Evolutionary conservation across 2,329 filamentous ascomycete genomes (phyloP).

Genomic region (Microdochium trichocladiopsis): DNA sequence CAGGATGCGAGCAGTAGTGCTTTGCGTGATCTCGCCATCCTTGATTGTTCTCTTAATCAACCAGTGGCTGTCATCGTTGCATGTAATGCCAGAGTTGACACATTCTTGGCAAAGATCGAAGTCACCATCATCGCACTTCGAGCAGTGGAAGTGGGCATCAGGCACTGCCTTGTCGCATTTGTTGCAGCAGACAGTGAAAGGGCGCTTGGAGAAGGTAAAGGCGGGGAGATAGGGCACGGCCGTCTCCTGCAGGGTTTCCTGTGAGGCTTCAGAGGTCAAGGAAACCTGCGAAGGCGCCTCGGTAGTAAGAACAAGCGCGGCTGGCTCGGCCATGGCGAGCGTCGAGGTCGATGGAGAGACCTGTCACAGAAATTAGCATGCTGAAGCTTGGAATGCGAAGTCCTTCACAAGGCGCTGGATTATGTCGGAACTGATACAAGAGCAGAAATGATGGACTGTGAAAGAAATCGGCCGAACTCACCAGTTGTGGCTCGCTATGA

Average conservation of each 20-base stretch:
- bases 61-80: constrained; percentile 78
- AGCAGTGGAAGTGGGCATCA: constrained; percentile 88
- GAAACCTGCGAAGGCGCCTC: background rate
- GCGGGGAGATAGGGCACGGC: background rate
- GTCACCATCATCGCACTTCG: constrained; percentile 85
- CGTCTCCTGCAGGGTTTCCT: background rate
- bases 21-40: constrained; percentile 73
- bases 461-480: no score
- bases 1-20: constrained; percentile 73
- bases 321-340: background rate
- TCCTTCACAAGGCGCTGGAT: no score
- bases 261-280: background rate
- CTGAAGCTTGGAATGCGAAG: background rate
- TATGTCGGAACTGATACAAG: no score
- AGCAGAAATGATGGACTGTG: no score
- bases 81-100: constrained; percentile 67
- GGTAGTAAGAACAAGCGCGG: background rate
- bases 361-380: background rate
- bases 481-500: background rate
- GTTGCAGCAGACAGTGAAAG: constrained; percentile 90
- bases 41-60: constrained; percentile 84
- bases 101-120: constrained; percentile 87
- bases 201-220: background rate
- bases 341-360: background rate
- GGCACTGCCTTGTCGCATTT: constrained; percentile 73